Percentiles rank a stretch among this genome's conserved stretches.
Conservation (phyloP, 192 early-diverging fungal genomes). For the Coemansia sp. region DNA sequence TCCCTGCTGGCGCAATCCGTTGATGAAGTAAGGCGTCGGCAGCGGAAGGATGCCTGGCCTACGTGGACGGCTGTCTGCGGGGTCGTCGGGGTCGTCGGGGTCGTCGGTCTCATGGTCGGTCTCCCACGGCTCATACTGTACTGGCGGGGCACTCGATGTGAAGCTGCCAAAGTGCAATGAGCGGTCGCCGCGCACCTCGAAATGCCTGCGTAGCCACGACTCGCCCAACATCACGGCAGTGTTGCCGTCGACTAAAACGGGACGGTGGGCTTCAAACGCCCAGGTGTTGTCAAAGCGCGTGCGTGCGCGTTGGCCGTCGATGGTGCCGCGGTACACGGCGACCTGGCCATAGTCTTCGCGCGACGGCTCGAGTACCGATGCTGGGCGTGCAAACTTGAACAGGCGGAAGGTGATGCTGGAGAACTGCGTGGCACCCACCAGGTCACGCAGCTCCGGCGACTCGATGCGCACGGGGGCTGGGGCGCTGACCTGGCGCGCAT, state of each 20-base stretch:
- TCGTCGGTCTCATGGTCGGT: conserved; percentile 32
- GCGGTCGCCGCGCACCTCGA: conserved; percentile 42
- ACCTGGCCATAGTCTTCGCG: conserved; percentile 44
- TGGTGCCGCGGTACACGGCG: conserved; percentile 43
- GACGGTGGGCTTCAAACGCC: conserved; percentile 35
- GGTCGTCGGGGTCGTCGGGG: neutral
- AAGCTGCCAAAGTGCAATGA: conserved; percentile 46
- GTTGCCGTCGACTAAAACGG: conserved; percentile 37
- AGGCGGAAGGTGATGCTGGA: conserved; percentile 40
- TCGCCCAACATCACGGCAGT: conserved; percentile 42
- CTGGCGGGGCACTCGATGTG: conserved; percentile 10
- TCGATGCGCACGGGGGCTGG: conserved; percentile 25
- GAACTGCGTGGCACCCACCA: conserved; percentile 35
- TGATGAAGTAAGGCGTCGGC: conserved; percentile 37
- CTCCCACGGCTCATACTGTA: conserved; percentile 46
- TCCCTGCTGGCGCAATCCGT: conserved; percentile 18
- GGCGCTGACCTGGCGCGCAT: conserved; percentile 26
- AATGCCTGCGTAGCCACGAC: conserved; percentile 46
- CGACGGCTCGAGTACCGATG: conserved; percentile 39
- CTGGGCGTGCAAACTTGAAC: conserved; percentile 40
- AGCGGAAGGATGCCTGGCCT: conserved; percentile 28
- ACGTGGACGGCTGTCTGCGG: conserved; percentile 5
- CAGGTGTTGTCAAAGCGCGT: conserved; percentile 29
- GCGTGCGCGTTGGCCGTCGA: conserved; percentile 31
- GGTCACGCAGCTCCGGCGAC: conserved; percentile 24